Evolutionary conservation across 805 yeast genomes (phyloP).

Genomic region (Teunomyces pallodes): DNA sequence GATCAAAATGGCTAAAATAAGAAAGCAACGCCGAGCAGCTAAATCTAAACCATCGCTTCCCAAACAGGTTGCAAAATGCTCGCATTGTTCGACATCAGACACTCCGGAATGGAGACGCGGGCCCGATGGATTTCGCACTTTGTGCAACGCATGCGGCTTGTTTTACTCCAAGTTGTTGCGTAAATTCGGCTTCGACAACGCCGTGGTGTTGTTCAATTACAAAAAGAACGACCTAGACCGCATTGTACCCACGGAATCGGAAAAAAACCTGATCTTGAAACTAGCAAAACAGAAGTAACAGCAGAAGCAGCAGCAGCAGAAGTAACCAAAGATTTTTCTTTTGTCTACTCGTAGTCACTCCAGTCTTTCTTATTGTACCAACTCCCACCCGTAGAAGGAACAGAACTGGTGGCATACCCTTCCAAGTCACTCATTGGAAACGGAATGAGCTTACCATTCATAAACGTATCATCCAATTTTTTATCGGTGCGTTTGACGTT

Average conservation of each 20-base stretch:
- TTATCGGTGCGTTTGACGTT: slow-evolving; percentile 5
- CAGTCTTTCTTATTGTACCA: slow-evolving; percentile 17
- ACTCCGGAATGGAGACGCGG: slow-evolving; percentile 96
- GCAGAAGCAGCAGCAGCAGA: no score
- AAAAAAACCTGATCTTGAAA: slow-evolving; percentile 2
- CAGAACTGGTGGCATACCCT: slow-evolving; percentile 14
- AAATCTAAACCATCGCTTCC: not conserved
- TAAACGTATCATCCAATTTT: slow-evolving; percentile 2
- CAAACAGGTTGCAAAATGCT: slow-evolving; percentile 5
- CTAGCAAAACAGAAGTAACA: not conserved
- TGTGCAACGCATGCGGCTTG: slow-evolving; percentile 92
- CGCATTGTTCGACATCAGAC: slow-evolving; percentile 68
- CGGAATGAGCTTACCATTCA: slow-evolving; percentile 1
- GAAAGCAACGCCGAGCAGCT: not conserved
- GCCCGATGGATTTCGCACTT: slow-evolving; percentile 74
- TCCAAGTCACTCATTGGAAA: slow-evolving; percentile 7
- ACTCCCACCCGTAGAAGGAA: slow-evolving; percentile 5
- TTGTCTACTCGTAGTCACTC: slow-evolving; percentile 22
- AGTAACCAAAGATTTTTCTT: no score
- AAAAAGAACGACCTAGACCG: slow-evolving; percentile 7
- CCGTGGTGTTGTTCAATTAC: slow-evolving; percentile 22
- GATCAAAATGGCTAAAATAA: slow-evolving; percentile 1
- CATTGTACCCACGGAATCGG: slow-evolving; percentile 9
- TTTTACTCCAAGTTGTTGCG: slow-evolving; percentile 62
- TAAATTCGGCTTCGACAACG: slow-evolving; percentile 43